Evolutionary conservation across 257 asterid species (phyloP).

Genomic region (Nicotiana benthamiana): DNA sequence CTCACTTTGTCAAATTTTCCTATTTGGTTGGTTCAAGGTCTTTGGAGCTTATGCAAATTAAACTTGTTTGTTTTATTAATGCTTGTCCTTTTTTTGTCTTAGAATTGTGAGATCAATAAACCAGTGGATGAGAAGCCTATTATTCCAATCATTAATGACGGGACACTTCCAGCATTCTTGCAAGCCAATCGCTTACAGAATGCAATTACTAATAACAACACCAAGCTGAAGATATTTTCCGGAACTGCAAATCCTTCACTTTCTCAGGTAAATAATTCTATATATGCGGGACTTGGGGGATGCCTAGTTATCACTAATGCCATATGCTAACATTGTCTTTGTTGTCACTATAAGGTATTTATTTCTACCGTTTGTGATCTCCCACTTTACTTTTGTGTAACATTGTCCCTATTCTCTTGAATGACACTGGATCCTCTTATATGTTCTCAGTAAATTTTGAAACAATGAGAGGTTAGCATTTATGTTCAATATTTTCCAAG

Average conservation of each 20-base stretch:
- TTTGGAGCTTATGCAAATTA: neutral
- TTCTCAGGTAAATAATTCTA: slow-evolving; percentile 49
- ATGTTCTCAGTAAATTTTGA: neutral
- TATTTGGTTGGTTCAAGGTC: neutral
- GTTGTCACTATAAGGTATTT: neutral
- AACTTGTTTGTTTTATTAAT: neutral
- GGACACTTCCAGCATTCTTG: slow-evolving; percentile 44
- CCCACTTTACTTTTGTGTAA: neutral
- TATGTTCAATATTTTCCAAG: neutral
- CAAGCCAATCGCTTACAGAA: slow-evolving; percentile 47
- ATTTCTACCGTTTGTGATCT: neutral
- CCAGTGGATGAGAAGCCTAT: slow-evolving; percentile 64
- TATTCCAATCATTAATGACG: slow-evolving; percentile 64
- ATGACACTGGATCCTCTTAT: neutral
- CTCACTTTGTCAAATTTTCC: neutral
- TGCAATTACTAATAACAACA: slow-evolving; percentile 23
- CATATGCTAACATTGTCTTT: neutral
- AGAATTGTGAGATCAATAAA: slow-evolving; percentile 62
- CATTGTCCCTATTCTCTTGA: neutral
- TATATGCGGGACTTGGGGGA: neutral
- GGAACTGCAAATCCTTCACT: slow-evolving; percentile 62
- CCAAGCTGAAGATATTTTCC: slow-evolving; percentile 65
- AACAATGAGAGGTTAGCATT: neutral
- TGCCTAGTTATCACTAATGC: neutral
- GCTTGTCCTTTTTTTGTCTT: slow-evolving; percentile 8